Evolutionary conservation across 1,139 yeast species (phyloP), one percentile per base, ranked within the genome.

Genomic region (Sporopachydermia cereana): DNA sequence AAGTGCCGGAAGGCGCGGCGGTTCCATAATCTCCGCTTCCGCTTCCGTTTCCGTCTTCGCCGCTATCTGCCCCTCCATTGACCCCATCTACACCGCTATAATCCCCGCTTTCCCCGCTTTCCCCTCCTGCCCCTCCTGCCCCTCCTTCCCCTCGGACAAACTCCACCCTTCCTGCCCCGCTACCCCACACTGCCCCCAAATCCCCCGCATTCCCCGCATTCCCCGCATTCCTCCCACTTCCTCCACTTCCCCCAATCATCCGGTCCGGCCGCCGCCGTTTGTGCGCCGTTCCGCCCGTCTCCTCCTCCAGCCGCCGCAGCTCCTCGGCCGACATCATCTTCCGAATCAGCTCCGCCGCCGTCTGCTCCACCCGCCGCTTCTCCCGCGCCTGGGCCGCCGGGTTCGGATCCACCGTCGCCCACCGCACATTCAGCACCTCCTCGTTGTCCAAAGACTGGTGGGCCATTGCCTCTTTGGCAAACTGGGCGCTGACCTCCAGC

Each of bases 401-500:
- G 54, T 80, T 82, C 0, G 95, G 94, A 58, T 85, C 96, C 46
- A 82, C 91, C 48, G 76, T 79, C 0, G 97, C 95, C 97, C 97
- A 91, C 50, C 88, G 72, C 1, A 89, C 76, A 50, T 71, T 73
- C 45, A 89, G 58, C 0, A 84, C 70, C 49, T 84, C 95, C 2
- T 71, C 74, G 44, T 76, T 71, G 7, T 72, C 78, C 24, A 89
- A 61, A 3, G 84, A 72, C 58, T 91, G 97, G 46, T 79, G 78
- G 41, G 80, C 76, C 95, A 88, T 84, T 2, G 95, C 95, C 58
- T 88, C 97, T 56, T 85, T 84, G 1, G 95, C 96, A 68, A 89
- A 89, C 60, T 89, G 96, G 0, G 96, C 96, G 56, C 75, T 79
- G 25, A 71, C 60, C 54, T 85, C 95, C 41, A 71, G 61, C 46